These are phyloP conservation scores for Favolaschia claudopus DNA, from an alignment of 768 basidiomycete genomes.

Conservation along the genomic window DNA sequence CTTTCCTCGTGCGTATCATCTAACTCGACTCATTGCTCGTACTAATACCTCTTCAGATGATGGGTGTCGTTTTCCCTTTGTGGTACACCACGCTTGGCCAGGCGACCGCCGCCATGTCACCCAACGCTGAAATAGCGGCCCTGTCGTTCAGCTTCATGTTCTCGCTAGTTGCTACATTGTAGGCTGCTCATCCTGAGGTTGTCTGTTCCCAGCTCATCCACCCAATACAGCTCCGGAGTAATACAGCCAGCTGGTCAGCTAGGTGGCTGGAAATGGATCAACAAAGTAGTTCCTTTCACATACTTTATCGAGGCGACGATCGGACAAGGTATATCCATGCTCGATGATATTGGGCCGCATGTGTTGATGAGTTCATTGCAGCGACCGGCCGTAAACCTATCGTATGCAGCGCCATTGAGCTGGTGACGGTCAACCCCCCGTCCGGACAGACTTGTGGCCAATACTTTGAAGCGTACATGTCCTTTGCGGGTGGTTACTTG, in stretches of 20 bases:
- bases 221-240: conserved; percentile 59
- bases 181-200: conserved; percentile 28
- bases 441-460: conserved; percentile 61
- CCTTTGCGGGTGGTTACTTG: conserved; percentile 61
- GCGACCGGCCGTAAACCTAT: conserved; percentile 59
- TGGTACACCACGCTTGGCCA: conserved; percentile 71
- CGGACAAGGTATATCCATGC: conserved; percentile 50
- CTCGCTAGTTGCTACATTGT: conserved; percentile 71
- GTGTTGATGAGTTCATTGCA: conserved; percentile 39
- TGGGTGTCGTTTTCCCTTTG: conserved; percentile 61
- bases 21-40: not conserved
- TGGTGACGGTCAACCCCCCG: conserved; percentile 67
- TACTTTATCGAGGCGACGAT: conserved; percentile 57
- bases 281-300: conserved; percentile 50
- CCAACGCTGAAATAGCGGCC: conserved; percentile 66
- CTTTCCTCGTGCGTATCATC: conserved; percentile 46
- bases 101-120: conserved; percentile 66
- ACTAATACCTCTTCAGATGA: conserved; percentile 32
- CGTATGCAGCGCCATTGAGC: conserved; percentile 67
- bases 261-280: conserved; percentile 82
- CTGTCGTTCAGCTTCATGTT: conserved; percentile 66
- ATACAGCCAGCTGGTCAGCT: conserved; percentile 73
- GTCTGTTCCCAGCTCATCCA: no score
- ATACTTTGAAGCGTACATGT: conserved; percentile 62
- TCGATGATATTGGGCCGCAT: conserved; percentile 35